Evolutionary conservation across 176 grass and related monocot genomes (phyloP).

Genomic region (Lolium multiflorum): DNA sequence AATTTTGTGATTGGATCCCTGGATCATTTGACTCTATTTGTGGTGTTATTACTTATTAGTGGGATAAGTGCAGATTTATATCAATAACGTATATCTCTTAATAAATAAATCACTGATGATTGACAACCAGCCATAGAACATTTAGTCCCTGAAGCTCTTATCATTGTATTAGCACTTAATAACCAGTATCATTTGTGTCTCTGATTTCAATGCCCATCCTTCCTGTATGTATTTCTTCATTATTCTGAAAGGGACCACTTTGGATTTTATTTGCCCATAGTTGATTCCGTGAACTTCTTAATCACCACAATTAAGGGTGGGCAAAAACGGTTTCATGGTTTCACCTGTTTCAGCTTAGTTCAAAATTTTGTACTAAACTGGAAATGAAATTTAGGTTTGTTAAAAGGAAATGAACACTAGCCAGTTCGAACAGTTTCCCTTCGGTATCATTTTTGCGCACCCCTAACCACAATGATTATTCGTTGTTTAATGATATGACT

Average conservation of each 20-base stretch:
- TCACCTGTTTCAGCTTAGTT: too few species aligned
- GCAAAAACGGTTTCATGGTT: too few species aligned
- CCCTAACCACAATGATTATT: neutral
- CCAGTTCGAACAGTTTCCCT: too few species aligned
- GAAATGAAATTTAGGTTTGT: too few species aligned
- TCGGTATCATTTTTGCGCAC: too few species aligned
- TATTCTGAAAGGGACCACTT: neutral
- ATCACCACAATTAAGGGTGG: neutral
- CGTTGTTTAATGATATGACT: neutral
- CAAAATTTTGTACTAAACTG: too few species aligned
- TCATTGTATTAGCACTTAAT: neutral
- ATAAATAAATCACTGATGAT: neutral
- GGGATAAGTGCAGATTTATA: neutral
- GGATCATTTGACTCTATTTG: neutral
- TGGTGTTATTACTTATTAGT: neutral
- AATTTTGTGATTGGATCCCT: neutral
- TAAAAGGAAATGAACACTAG: too few species aligned
- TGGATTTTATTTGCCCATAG: neutral
- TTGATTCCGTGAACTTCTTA: neutral
- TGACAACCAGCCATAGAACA: neutral
- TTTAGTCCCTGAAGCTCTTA: slow-evolving; percentile 30
- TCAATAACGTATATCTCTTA: neutral
- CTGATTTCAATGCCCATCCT: slow-evolving; percentile 6
- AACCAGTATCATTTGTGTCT: neutral
- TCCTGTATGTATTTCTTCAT: neutral